Evolutionary conservation across 352 stramenopile genomes (phyloP), one percentile per base, ranked within the genome.

Genomic region (Hyaloperonospora arabidopsidis): DNA sequence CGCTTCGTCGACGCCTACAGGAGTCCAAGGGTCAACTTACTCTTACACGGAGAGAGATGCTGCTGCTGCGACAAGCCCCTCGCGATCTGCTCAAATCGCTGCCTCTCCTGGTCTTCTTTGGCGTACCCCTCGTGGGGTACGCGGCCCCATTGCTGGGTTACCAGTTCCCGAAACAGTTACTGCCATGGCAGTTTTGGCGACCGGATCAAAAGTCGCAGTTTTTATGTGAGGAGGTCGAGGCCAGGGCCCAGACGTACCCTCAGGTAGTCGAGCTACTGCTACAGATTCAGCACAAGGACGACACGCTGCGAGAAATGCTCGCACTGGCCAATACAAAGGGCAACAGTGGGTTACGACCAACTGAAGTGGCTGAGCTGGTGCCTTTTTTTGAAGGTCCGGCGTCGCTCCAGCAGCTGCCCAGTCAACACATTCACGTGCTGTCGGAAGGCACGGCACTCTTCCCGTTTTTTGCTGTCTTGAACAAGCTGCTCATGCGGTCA

Each of bases 181-280:
- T 93, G 48, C 81, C 84, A 7, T 90, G 79, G 79, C 84, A 93
- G 62, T 93, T 93, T 66, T 93, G 84, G 84, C 72, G 80, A 6
- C 66, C 81, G 0, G 79, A 87, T 15, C 80, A 93, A 46, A 88
- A 86, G 63, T 88, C 79, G n/a, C 68, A 85, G 59, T 93, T 93
- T 65, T 72, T 92, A 18, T 65, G 60, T 8, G 68, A 90, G 49
- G 77, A 92, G 50, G 80, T 75, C 1, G 49, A 68, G 13, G 54
- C 72, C 14, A 68, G 76, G 22, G 70, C 80, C 5, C 49, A 49
- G 18, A 86, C 74, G 52, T 88, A 91, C 61, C 74, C 75, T 5
- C 52, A 84, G 51, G 61, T 93, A 29, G 49, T 72, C 4, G 45
- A 81, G 22, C 55, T 86, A 23, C 61, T 93, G 23, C 54, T 72